A percentile compares a stretch with the other conserved stretches of the same genome.
Conservation (phyloP, 352 stramenopile genomes). For the Pythium insidiosum region DNA sequence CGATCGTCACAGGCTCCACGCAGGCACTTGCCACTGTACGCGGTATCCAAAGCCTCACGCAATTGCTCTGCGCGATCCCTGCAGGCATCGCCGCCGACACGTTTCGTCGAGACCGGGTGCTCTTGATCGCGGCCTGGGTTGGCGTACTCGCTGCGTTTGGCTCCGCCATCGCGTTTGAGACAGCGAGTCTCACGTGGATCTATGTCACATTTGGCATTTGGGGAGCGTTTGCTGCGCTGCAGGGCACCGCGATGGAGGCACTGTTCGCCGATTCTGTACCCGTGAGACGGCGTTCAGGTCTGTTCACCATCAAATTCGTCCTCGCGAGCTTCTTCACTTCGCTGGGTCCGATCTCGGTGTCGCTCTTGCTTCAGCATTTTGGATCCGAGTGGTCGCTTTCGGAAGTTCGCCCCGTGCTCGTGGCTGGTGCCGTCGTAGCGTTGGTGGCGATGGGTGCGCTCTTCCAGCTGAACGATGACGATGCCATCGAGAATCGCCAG, state of each 20-base stretch:
- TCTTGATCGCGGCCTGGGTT: constrained; percentile 26
- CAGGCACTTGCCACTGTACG: constrained; percentile 29
- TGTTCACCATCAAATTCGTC: constrained; percentile 72
- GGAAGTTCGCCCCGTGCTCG: constrained; percentile 53
- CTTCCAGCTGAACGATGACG: constrained; percentile 77
- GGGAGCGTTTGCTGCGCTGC: constrained; percentile 71
- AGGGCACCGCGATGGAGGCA: constrained; percentile 67
- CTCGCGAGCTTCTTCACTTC: constrained; percentile 44
- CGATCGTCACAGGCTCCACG: constrained; percentile 43
- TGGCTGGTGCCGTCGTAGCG: constrained; percentile 52
- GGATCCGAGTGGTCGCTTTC: constrained; percentile 70
- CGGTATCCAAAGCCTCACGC: constrained; percentile 38
- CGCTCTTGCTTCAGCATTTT: constrained; percentile 63
- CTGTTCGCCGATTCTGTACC: constrained; percentile 83
- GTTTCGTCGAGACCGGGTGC: constrained; percentile 40
- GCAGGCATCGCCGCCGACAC: constrained; percentile 49
- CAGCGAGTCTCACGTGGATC: constrained; percentile 34
- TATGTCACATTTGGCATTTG: constrained; percentile 66
- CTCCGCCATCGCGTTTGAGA: constrained; percentile 34
- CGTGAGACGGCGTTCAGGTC: constrained; percentile 47
- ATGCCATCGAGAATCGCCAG: constrained; percentile 59
- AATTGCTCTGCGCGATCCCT: constrained; percentile 42
- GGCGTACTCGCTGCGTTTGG: constrained; percentile 28
- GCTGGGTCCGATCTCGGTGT: constrained; percentile 40
- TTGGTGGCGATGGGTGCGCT: constrained; percentile 49